Conservation (phyloP, 768 basidiomycete genomes). For the Termitomyces sp. region DNA sequence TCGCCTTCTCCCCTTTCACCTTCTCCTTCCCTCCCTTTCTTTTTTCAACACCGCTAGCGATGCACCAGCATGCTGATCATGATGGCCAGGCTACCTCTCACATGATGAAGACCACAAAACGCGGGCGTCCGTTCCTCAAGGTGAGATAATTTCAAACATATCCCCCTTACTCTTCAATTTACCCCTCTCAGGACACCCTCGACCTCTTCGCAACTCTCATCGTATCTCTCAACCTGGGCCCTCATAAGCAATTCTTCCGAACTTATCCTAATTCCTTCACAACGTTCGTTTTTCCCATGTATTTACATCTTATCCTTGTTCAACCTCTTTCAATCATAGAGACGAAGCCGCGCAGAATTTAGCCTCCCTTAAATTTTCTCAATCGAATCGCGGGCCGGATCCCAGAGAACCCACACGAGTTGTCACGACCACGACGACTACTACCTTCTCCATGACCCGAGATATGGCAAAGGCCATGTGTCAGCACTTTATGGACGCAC, state of each 20-base stretch:
- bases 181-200: constrained; percentile 74
- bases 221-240: constrained; percentile 83
- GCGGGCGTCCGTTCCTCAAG: constrained; percentile 92
- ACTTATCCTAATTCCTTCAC: constrained; percentile 93
- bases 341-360: constrained; percentile 94
- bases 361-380: constrained; percentile 95
- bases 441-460: constrained; percentile 98
- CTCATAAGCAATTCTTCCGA: constrained; percentile 95
- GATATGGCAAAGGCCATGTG: constrained; percentile 99
- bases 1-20: constrained; percentile 14
- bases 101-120: constrained; percentile 98
- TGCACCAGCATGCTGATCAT: constrained; percentile 34
- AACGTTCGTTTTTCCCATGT: constrained; percentile 55
- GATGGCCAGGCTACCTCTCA: constrained; percentile 68
- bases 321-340: constrained; percentile 35
- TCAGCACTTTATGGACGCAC: constrained; percentile 99
- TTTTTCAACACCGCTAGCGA: constrained; percentile 21
- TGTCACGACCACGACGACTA: constrained; percentile 98
- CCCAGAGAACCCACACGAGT: constrained; percentile 97
- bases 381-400: constrained; percentile 97
- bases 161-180: background rate
- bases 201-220: constrained; percentile 97
- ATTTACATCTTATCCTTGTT: constrained; percentile 9
- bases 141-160: constrained; percentile 31
- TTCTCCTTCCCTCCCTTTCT: constrained; percentile 14